Conservation (phyloP, 2,329 filamentous ascomycete genomes). For the Colletotrichum somersetense region DNA sequence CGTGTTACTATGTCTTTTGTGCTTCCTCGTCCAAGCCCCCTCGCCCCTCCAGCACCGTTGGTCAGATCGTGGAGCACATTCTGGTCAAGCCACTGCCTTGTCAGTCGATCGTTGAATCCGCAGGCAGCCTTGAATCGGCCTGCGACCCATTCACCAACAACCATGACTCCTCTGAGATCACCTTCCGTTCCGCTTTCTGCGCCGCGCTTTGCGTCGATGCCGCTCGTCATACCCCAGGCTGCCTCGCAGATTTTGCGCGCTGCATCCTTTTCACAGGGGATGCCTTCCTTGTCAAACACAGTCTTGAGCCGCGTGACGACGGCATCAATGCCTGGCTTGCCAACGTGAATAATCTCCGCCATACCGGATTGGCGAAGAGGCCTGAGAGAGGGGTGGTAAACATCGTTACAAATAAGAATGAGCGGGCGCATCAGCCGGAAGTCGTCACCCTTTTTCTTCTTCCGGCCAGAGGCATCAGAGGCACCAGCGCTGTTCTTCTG, state of each 20-base stretch:
- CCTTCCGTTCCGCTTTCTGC: conserved; percentile 77
- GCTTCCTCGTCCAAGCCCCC: conserved; percentile 79
- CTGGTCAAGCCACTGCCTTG: conserved; percentile 81
- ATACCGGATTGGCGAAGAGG: conserved; percentile 86
- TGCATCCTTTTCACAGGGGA: conserved; percentile 89
- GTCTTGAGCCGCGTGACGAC: conserved; percentile 84
- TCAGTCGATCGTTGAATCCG: conserved; percentile 64
- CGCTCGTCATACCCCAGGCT: conserved; percentile 82
- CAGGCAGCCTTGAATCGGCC: conserved; percentile 71
- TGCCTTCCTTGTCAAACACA: conserved; percentile 90
- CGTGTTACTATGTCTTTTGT: conserved; percentile 81
- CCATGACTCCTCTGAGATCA: conserved; percentile 86
- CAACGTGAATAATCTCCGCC: conserved; percentile 92
- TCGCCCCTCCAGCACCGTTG: conserved; percentile 77
- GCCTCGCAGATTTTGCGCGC: conserved; percentile 87
- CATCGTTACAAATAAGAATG: conserved; percentile 96
- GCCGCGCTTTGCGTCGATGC: conserved; percentile 76
- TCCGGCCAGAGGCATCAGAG: conserved; percentile 50
- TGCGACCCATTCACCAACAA: conserved; percentile 89
- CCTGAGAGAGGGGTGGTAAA: conserved; percentile 90
- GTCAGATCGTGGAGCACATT: conserved; percentile 76
- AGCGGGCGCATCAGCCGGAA: conserved; percentile 90
- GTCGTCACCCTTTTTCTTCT: conserved; percentile 83
- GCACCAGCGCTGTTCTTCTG: conserved; percentile 75
- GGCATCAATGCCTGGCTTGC: conserved; percentile 88